Evolutionary conservation across 73 alveolate genomes (phyloP), one percentile per base, ranked within the genome.

Genomic region (Paramecium tetraurelia): DNA sequence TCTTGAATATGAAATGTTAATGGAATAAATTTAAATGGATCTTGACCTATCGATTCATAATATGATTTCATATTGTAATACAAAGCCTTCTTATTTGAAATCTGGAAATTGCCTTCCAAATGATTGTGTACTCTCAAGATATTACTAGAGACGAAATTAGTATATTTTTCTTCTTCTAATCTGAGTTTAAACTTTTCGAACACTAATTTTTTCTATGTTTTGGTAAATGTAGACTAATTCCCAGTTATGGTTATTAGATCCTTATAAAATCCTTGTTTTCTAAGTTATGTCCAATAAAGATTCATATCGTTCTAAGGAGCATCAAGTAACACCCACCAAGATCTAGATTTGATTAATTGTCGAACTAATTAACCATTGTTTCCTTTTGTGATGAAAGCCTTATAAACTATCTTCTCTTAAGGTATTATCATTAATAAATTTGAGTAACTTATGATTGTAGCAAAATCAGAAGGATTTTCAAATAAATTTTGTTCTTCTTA

Each of bases 11-110:
- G 99, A 92, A 85, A 96, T 9, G 99, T 96, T 33, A 94, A 84
- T 7, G 99, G 99, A 10, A 96, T 92, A 27, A 85, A 90, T 20
- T 90, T 63, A 94, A 94, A 95, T 35, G 93, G 96, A 76, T 96
- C 95, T 59, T 93, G 87, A 1, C 94, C 94, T 21, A 89, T 86
- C 4, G 92, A 41, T 36, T 89, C 87, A 70, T 95, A 96, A 85
- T 96, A 96, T 29, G 46, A 63, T 76, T 95, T 96, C 98, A 96
- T 95, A 75, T 96, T 96, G 76, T 95, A 95, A 86, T 85, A 96
- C 16, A 96, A 87, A 20, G 98, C 98, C 46, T 96, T 96, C 63
- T 96, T 96, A 86, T 96, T 95, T 16, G 95, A 76, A 20, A 96
- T 22, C 75, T 96, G 93, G 84, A 71, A 89, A 69, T 96, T 96